Base-by-base conservation (phyloP, 2,329 filamentous ascomycete genomes). In the Aspergillus flavus region DNA sequence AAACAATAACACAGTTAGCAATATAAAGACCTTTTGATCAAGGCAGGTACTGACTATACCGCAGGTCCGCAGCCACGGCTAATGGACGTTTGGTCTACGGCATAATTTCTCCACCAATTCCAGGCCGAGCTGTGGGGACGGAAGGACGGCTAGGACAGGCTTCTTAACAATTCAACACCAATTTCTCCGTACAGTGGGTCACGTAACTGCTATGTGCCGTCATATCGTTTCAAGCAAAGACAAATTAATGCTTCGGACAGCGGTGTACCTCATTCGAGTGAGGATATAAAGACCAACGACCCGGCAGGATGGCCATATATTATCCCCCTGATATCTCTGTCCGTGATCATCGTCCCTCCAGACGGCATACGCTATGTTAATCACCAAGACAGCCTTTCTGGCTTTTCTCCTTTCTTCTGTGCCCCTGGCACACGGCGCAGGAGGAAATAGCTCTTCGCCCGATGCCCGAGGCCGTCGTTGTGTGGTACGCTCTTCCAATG, bases 401-500 rank as follows among this genome's bases (percentile, higher is more conserved):
- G 53, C 45, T 21, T 57, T 52, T 28, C 60, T 53, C 11, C 54
- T 58, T 10, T 60, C 53, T 34, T 36, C 48, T 4, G 19, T 61
- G 12, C 34, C 62, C 21, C 48, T 58, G n/a, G 32, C 54, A 39
- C 41, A 46, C 21, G 41, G 1, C 16, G 30, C 30, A 41, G 36
- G 11, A 21, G 23, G 14, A 19, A 39, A 21, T 23, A 19, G 28
- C 23, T 32, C 48, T 34, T n/a, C 30, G 2, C n/a, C 21, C 6
- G 39, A 45, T n/a, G 1, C 57, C 12, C 63, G 63, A 23, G 36
- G 12, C 30, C 64, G 64, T 55, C 66, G 61, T 16, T 72, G 71
- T 32, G 61, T 71, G 4, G 63, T 74, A n/a, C 64, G 66, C 10
- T 72, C 65, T 23, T 79, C 79, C 12, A 75, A 79, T 57, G 75